Conservation (phyloP, 176 grass and related monocot genomes). For the Triticum dicoccoides region DNA sequence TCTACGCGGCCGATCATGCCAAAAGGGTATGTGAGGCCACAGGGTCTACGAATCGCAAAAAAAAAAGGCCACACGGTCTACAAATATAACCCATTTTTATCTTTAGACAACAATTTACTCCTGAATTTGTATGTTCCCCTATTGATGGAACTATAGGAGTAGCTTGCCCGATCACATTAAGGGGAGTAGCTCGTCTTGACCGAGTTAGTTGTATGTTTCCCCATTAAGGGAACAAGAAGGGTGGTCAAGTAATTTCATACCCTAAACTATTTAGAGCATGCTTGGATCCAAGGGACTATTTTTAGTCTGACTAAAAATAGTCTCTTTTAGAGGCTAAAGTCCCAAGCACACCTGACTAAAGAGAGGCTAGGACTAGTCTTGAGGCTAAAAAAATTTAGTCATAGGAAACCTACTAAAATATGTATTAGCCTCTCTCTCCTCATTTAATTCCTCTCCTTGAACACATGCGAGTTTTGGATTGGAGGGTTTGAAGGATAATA, state of each 20-base stretch:
- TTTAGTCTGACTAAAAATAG: too few species aligned
- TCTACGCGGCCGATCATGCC: conserved; percentile 31
- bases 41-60: neutral
- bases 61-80: too few species aligned
- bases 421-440: too few species aligned
- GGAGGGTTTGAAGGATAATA: too few species aligned
- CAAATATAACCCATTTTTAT: neutral
- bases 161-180: neutral
- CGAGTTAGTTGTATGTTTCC: neutral
- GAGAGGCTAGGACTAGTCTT: too few species aligned
- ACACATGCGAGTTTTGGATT: too few species aligned
- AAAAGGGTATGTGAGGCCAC: conserved; percentile 37
- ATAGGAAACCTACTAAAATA: too few species aligned
- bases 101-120: neutral
- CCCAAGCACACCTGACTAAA: too few species aligned
- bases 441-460: too few species aligned
- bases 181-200: neutral
- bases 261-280: neutral
- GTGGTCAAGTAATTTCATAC: neutral
- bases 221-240: neutral
- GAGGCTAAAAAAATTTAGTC: too few species aligned
- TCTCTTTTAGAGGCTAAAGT: too few species aligned
- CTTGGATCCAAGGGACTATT: too few species aligned
- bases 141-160: neutral
- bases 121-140: neutral